A percentile compares a stretch with the other conserved stretches of the same genome.
These are phyloP conservation scores for Fraxinus excelsior DNA, from an alignment of 257 asterid species.

Conservation along the genomic window DNA sequence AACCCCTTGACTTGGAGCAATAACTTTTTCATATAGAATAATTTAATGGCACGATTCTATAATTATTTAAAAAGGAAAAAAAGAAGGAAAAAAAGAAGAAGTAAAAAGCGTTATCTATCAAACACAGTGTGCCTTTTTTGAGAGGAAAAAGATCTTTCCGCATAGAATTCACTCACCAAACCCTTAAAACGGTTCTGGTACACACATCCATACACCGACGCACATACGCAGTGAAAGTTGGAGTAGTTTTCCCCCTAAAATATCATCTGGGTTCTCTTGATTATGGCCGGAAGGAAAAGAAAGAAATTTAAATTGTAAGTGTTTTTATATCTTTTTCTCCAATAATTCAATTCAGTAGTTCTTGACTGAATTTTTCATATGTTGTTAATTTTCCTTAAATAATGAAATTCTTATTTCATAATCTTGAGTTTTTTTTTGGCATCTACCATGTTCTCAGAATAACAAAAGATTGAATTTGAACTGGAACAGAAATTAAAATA, in stretches of 20 bases:
- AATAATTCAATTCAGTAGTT: not conserved
- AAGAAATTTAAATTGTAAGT: slow-evolving; percentile 7
- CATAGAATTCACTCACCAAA: not conserved
- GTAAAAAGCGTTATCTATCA: no score
- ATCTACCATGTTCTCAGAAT: not conserved
- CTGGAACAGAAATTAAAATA: not conserved
- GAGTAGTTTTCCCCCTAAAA: not conserved
- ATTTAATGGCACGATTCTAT: no score
- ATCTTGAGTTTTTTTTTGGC: not conserved
- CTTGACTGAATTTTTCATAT: not conserved
- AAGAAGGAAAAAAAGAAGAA: no score
- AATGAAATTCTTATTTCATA: not conserved
- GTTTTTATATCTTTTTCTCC: not conserved
- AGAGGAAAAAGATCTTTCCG: no score
- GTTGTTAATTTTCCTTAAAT: not conserved
- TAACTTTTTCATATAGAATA: no score
- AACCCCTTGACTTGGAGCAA: no score
- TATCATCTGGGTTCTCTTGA: slow-evolving; percentile 4
- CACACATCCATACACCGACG: not conserved
- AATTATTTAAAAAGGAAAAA: no score
- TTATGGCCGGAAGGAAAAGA: slow-evolving; percentile 13
- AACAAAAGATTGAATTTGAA: slow-evolving; percentile 5
- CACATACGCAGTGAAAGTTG: not conserved
- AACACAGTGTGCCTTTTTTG: no score
- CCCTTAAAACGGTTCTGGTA: not conserved